phyloP scores from a whole-genome alignment of 2,329 filamentous ascomycete genomes.

The Aspergillus costaricaensis region DNA sequence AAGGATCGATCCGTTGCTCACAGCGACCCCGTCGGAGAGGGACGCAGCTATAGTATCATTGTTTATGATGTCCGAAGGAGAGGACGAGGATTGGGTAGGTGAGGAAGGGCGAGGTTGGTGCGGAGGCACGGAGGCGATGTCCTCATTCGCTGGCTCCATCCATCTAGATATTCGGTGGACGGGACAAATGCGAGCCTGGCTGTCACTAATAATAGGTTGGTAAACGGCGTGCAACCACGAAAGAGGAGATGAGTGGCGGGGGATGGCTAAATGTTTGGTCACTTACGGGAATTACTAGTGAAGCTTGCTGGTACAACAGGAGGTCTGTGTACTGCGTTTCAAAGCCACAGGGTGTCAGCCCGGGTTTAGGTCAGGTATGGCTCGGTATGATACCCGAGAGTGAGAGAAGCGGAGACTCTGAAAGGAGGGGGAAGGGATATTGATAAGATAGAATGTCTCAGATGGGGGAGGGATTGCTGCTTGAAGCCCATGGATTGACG shows the following conservation, averaged over 20 bases:
- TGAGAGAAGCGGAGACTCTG: background rate
- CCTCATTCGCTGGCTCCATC: conserved; percentile 46
- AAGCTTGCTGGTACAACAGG: conserved; percentile 11
- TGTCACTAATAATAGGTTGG: conserved; percentile 19
- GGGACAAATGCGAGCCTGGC: conserved; percentile 11
- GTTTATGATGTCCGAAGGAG: conserved; percentile 15
- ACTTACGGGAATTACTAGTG: conserved; percentile 7
- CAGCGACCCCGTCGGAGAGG: conserved; percentile 8
- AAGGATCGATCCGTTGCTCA: conserved; percentile 16
- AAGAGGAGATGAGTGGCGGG: conserved; percentile 15
- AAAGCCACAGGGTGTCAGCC: background rate
- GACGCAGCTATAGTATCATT: conserved; percentile 13
- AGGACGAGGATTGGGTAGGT: conserved; percentile 16
- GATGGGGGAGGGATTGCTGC: background rate
- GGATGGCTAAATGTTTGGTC: conserved; percentile 11
- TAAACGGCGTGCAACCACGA: conserved; percentile 18
- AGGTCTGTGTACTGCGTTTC: conserved; percentile 5
- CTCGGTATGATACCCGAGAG: background rate
- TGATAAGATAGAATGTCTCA: conserved; percentile 8
- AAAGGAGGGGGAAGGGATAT: background rate
- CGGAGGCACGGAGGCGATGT: conserved; percentile 34
- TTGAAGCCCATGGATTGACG: background rate
- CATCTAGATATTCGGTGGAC: conserved; percentile 35
- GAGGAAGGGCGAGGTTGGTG: conserved; percentile 29
- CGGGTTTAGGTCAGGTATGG: background rate